Base-by-base conservation (phyloP, 2,329 filamentous ascomycete genomes). In the Epichloe aotearoae region DNA sequence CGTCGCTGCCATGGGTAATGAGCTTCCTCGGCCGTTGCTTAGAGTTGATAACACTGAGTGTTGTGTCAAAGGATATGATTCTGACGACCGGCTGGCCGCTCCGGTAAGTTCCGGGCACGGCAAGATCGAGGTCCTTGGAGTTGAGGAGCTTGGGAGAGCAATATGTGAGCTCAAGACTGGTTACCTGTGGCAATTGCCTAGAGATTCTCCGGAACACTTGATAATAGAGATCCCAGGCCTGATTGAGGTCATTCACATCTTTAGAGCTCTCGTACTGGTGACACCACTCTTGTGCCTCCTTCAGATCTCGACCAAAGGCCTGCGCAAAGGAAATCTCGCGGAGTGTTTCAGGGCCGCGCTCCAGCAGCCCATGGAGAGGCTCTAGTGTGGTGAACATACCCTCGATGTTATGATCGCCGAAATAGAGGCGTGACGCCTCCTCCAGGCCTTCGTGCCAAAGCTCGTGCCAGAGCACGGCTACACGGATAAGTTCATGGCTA, bases 211-310 rank as follows among this genome's bases (percentile, higher is more conserved):
- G 83, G 80, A 98, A 98, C 1, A 97, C 93, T 57, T 95, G 89
- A 68, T 98, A 98, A 69, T 99, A 99, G 14, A 98, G 79, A 68
- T 99, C 94, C 93, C 93, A 99, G 6, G 93, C 93, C 67, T 95
- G 89, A 63, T 97, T 98, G 44, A 98, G 79, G 64, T 99, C 94
- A 46, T 88, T 91, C 54, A 93, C 82, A 62, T 98, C 93, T 47
- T 83, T 78, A n/a, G 87, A 93, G 40, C 82, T 80, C 60, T 88
- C 84, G 69, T 95, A 98, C 49, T 94, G 87, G 55, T 87, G 83
- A 66, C 93, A 98, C 84, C 93, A 98, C 58, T 97, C 90, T 54
- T 88, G 84, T 8, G 93, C 94, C 67, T 99, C 94, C 53, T 88
- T 85, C 20, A 99, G 77, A 64, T 98, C 94, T 34, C 94, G 84